Evolutionary conservation across 1,284 basidiomycete species (phyloP), one percentile per base, ranked within the genome.

Genomic region (Boletus semigastroideus): DNA sequence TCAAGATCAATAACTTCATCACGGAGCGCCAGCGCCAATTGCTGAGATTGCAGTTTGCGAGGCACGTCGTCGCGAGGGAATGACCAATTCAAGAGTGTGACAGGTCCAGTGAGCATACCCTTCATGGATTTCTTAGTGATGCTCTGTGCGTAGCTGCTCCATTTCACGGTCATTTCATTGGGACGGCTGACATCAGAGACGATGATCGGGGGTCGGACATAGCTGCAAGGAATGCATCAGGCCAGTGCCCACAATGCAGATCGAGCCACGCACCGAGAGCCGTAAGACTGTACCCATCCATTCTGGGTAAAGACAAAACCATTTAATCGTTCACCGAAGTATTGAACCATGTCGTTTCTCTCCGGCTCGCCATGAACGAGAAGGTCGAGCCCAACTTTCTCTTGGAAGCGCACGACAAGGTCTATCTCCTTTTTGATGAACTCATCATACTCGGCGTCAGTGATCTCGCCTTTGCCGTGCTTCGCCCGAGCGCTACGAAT

Each of bases 381-480:
- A 57, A 99, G 85, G 77, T 99, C 97, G 61, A 99, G 87, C 65
- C 91, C 95, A 61, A 95, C 83, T 71, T 85, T 86, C 82, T 99
- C 96, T 76, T 99, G 97, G 90, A 97, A 94, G 63, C 86, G 82
- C 62, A 99, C 95, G 59, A 97, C 95, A 58, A 75, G 74, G 78
- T 97, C 84, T 67, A 99, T 94, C 79, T 99, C 97, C 78, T 95
- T 90, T 83, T 96, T 91, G 78, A 99, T 96, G 81, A 99, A 99
- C 66, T 92, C 85, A 64, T 99, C 94, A 78, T 99, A 99, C 75
- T 98, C 79, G 57, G 82, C 85, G 68, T 84, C 72, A 56, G 89
- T 88, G 71, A 99, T 80, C 71, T 98, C 94, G 63, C 87, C 86
- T 82, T 99, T 99, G 76, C 83, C 86, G 69, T 95, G 85, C 78